Evolutionary conservation across 2,329 filamentous ascomycete genomes (phyloP), one percentile per base, ranked within the genome.

Genomic region (Acephala macrosclerotiorum): DNA sequence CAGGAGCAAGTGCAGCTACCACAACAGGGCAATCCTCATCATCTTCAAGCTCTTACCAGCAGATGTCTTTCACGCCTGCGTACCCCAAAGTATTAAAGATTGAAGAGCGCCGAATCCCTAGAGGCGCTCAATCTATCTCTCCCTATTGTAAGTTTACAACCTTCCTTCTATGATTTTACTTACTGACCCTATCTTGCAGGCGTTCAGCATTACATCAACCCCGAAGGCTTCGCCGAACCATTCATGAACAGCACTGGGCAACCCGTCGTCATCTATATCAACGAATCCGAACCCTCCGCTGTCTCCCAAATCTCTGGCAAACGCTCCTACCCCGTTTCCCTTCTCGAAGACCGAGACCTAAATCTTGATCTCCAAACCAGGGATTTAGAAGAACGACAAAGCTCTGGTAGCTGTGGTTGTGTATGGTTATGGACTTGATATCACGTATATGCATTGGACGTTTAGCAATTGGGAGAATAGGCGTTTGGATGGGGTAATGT

Each of bases 1-100:
- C 58, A 53, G 59, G 42, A 11, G 66, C 70, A 8, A 66, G 63
- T 20, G 65, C 65, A 11, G 64, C 83, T 16, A 77, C 79, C 3
- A 75, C 70, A 26, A 66, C 63, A 11, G 25, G 47, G 12, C 64
- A 62, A 36, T 57, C 68, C 45, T 64, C 72, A 18, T 64, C 68
- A 35, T 62, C 65, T 14, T 65, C 64, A 18, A 53, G 67, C 22
- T 45, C 38, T 57, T 40, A 70, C 74, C 64, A 71, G 75, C 65
- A 73, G 58, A 53, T 53, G 49, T 2, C 22, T 12, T 53, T 25
- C 75, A 74, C 35, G 64, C 67, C 75, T 22, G 72, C 73, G 2
- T 85, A 85, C 69, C 87, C 88, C 0, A 87, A 85, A 59, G 81
- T 86, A 29, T 81, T 91, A 72, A 91, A 91, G 76, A 82, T 91